Evolutionary conservation across 139 green algal species (phyloP).

Genomic region (Mychonastes homosphaera): DNA sequence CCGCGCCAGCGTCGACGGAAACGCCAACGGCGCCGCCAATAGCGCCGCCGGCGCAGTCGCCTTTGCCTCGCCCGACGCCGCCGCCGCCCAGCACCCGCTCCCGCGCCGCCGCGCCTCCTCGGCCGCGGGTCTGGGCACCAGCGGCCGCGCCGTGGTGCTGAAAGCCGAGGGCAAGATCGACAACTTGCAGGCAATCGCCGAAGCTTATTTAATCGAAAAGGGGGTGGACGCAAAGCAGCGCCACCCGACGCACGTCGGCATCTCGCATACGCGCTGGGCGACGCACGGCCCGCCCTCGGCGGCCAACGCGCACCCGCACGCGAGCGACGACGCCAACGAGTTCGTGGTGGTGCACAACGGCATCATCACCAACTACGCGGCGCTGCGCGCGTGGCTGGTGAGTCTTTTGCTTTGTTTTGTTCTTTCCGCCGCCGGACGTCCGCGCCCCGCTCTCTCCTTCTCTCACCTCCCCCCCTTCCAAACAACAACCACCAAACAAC

Average conservation of each 20-base stretch:
- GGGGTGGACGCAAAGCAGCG: background rate
- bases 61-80: background rate
- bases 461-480: no score
- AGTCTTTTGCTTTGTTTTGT: background rate
- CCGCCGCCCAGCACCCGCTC: no score
- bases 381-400: conserved; percentile 80
- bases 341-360: conserved; percentile 99
- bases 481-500: background rate
- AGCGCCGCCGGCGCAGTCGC: background rate
- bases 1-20: conserved; percentile 8
- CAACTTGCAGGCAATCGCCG: conserved; percentile 53
- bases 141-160: conserved; percentile 22
- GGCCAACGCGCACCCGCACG: conserved; percentile 85
- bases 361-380: conserved; percentile 98
- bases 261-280: conserved; percentile 97
- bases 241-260: conserved; percentile 51
- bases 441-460: background rate
- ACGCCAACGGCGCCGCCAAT: conserved; percentile 5
- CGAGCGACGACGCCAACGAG: conserved; percentile 56
- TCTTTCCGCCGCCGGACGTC: background rate
- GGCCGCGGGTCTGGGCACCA: background rate
- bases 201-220: conserved; percentile 15
- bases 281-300: conserved; percentile 80
- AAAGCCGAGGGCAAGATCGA: conserved; percentile 86
- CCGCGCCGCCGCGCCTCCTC: no score